Base-by-base conservation (phyloP, 176 grass and related monocot genomes). In the Ensete ventricosum region DNA sequence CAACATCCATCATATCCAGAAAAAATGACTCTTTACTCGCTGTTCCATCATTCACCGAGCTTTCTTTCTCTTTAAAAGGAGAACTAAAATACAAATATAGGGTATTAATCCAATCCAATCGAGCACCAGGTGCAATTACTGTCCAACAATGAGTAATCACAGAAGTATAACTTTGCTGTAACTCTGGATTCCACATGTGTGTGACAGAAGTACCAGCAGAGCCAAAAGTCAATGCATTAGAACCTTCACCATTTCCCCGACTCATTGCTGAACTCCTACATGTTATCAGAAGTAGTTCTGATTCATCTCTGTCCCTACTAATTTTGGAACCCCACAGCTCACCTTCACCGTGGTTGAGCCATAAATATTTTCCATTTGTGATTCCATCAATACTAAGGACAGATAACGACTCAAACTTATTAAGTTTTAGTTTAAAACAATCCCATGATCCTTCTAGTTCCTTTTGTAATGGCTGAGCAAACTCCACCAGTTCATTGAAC, bases 1-100 rank as follows among this genome's bases (percentile, higher is more conserved):
- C 95, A 84, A 87, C 72, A 99, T 99, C 95, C 79, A 80, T 76
- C 70, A 99, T 60, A 88, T 99, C 88, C 67, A 99, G 77, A 84
- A 89, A 91, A 80, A 99, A 94, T 24, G 76, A 85, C 54, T 86
- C 82, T 58, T 57, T 82, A 87, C 71, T 78, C 49, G 20, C 65
- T 69, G 82, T 78, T 54, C 57, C 78, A 76, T 78, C 71, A 78
- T 78, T 69, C 29, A 29, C 29, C 29, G 3, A 29, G 29, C 2
- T 29, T 83, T 87, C 83, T 73, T 72, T 77, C 86, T 83, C 69
- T 23, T 65, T 63, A 62, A 80, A 77, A 88, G 79, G 76, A 71
- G 82, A 76, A 87, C 80, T 87, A 69, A 99, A 91, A 65, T 91
- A 81, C 26, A 79, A 78, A 68, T 79, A 84, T 80, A 99, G 84